Percentiles rank a stretch among this genome's conserved stretches.
phyloP scores from a whole-genome alignment of 345 rosid species.

The Dimocarpus longan region DNA sequence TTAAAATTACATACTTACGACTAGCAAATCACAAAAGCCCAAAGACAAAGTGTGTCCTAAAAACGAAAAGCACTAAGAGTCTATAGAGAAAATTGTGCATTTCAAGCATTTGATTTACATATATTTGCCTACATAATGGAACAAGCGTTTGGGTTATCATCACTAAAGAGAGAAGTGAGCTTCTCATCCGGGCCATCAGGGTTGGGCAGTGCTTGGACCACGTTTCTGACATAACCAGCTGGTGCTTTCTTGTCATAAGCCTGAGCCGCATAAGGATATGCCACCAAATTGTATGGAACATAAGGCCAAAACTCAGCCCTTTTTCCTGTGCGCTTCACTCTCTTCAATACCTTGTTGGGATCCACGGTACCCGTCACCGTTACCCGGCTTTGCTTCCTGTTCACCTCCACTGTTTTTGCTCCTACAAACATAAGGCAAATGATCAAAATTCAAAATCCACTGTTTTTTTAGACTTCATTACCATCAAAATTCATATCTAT shows the following conservation, averaged over 20 bases:
- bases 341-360: conserved; percentile 48
- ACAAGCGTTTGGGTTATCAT: conserved; percentile 57
- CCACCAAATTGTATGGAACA: conserved; percentile 48
- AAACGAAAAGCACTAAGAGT: too few species aligned
- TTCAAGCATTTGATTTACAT: background rate
- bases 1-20: too few species aligned
- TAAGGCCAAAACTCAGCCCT: conserved; percentile 64
- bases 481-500: too few species aligned
- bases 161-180: conserved; percentile 45
- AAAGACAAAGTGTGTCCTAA: too few species aligned
- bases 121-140: conserved; percentile 42
- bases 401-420: conserved; percentile 45
- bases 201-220: conserved; percentile 39
- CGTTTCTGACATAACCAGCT: conserved; percentile 50
- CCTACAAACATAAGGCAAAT: conserved; percentile 23
- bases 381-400: conserved; percentile 53
- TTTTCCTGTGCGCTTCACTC: conserved; percentile 46
- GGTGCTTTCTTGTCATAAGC: conserved; percentile 66
- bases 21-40: too few species aligned
- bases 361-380: conserved; percentile 49
- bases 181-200: conserved; percentile 37
- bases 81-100: background rate
- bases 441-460: too few species aligned
- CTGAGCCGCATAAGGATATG: conserved; percentile 47
- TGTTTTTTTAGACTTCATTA: too few species aligned